A percentile compares a stretch with the other conserved stretches of the same genome.
Conservation (phyloP, 164 flowering plant species). For the Paratinospora sagittata region DNA sequence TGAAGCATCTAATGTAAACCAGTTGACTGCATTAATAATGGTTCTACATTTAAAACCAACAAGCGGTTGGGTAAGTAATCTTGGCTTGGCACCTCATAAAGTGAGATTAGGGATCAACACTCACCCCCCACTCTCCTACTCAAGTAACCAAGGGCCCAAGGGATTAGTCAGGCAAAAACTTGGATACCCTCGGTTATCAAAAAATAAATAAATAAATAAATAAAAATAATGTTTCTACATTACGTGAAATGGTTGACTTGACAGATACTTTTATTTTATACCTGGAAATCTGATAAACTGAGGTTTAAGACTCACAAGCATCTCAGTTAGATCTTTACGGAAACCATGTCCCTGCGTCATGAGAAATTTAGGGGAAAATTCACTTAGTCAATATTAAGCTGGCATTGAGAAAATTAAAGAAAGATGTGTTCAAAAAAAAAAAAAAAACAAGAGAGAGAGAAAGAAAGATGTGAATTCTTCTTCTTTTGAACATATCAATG, state of each 20-base stretch:
- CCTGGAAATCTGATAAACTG: conserved; percentile 92
- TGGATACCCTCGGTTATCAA: too few relatives aligned
- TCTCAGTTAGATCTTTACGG: conserved; percentile 55
- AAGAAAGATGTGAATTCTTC: too few relatives aligned
- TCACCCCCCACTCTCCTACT: too few relatives aligned
- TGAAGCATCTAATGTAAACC: not conserved
- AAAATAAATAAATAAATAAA: too few relatives aligned
- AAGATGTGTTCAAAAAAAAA: too few relatives aligned
- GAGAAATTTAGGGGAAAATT: not conserved
- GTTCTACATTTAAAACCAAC: too few relatives aligned
- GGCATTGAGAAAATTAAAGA: not conserved
- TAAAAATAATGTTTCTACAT: not conserved
- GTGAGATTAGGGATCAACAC: too few relatives aligned
- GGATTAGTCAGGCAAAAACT: too few relatives aligned
- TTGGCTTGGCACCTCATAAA: too few relatives aligned
- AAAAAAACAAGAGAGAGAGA: too few relatives aligned
- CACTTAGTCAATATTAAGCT: not conserved
- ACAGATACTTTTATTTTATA: conserved; percentile 15
- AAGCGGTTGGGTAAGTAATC: too few relatives aligned
- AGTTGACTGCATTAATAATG: not conserved
- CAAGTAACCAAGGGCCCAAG: too few relatives aligned
- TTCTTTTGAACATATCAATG: not conserved
- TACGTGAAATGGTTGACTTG: not conserved
- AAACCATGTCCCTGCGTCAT: conserved; percentile 79
- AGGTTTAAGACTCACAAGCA: conserved; percentile 65